Conservation (phyloP, 345 rosid genomes). For the Clarkia xantiana region DNA sequence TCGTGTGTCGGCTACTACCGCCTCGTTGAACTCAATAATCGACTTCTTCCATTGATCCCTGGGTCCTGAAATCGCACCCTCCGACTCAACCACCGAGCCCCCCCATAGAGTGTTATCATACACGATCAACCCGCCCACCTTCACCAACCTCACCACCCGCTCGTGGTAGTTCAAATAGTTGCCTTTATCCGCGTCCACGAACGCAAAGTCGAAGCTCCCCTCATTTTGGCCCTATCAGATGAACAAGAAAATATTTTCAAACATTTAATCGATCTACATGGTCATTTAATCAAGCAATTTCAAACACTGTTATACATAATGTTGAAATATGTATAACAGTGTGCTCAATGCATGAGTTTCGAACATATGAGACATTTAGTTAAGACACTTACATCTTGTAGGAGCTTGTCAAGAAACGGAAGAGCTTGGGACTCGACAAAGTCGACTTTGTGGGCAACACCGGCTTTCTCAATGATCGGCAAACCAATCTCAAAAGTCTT, state of each 20-base stretch:
- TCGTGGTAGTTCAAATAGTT: slow-evolving; percentile 31
- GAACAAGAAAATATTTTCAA: neutral
- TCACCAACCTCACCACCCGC: slow-evolving; percentile 24
- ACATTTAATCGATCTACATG: too few relatives aligned
- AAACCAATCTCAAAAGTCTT: slow-evolving; percentile 27
- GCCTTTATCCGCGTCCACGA: slow-evolving; percentile 35
- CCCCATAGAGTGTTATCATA: slow-evolving; percentile 38
- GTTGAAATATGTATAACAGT: too few relatives aligned
- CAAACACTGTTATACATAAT: too few relatives aligned
- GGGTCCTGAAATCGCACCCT: slow-evolving; percentile 11
- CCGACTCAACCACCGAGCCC: slow-evolving; percentile 24
- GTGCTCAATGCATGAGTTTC: too few relatives aligned
- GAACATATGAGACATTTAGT: too few relatives aligned
- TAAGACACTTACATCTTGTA: slow-evolving; percentile 14
- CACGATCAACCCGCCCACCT: slow-evolving; percentile 26
- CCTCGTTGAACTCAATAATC: slow-evolving; percentile 27
- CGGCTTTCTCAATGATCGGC: slow-evolving; percentile 23
- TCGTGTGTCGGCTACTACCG: slow-evolving; percentile 36
- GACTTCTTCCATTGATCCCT: slow-evolving; percentile 11
- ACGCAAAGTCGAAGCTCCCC: slow-evolving; percentile 39
- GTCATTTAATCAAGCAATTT: too few relatives aligned
- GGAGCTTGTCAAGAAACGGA: slow-evolving; percentile 19
- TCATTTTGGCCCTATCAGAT: slow-evolving; percentile 16
- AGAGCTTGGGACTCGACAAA: slow-evolving; percentile 22
- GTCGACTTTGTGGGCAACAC: slow-evolving; percentile 28